Evolutionary conservation across 225 moss, liverwort and hornwort species (phyloP).

Genomic region (Physcomitrium patens): DNA sequence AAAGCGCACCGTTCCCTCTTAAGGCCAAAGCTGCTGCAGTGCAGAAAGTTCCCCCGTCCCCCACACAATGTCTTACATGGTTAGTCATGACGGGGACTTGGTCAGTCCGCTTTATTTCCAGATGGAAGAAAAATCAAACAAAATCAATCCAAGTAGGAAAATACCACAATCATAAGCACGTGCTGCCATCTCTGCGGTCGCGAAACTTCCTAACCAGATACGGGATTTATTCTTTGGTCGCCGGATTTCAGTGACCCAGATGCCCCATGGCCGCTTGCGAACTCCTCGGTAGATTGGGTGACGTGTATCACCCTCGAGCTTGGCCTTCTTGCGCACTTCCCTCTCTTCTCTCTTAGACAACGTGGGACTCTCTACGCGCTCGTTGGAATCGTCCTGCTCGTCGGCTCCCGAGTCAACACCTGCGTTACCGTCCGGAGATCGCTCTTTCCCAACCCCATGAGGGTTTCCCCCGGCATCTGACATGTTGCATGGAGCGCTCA

Average conservation of each 20-base stretch:
- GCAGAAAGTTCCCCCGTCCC: background rate
- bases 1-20: slow-evolving; percentile 49
- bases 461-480: too few relatives aligned
- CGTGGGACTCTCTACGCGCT: slow-evolving; percentile 39
- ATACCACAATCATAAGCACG: slow-evolving; percentile 57
- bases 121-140: too few relatives aligned
- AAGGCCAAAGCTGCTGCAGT: slow-evolving; percentile 58
- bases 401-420: too few relatives aligned
- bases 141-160: too few relatives aligned
- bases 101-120: too few relatives aligned
- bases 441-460: too few relatives aligned
- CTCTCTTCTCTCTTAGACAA: slow-evolving; percentile 36
- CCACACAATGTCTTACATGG: too few relatives aligned
- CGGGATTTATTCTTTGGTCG: slow-evolving; percentile 64
- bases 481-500: too few relatives aligned
- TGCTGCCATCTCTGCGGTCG: slow-evolving; percentile 65
- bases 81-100: too few relatives aligned
- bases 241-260: slow-evolving; percentile 69
- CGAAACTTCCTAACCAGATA: slow-evolving; percentile 65
- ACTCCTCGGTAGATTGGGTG: slow-evolving; percentile 66
- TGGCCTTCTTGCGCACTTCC: slow-evolving; percentile 50
- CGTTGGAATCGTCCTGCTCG: too few relatives aligned
- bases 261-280: slow-evolving; percentile 59
- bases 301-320: slow-evolving; percentile 46
- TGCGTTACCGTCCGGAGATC: too few relatives aligned